phyloP scores from a whole-genome alignment of 179 eudicot genomes.

The Nepenthes alata region DNA sequence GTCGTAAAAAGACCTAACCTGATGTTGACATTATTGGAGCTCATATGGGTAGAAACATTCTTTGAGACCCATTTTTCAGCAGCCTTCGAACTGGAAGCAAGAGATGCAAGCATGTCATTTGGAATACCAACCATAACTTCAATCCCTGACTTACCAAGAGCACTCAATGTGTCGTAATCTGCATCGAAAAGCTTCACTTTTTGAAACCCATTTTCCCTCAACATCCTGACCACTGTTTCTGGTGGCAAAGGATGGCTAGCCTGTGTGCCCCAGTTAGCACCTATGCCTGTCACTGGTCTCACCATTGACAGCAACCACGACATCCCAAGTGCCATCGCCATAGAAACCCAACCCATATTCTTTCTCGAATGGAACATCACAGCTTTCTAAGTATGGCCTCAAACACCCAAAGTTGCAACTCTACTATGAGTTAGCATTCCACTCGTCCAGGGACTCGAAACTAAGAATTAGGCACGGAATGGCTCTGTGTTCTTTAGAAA shows the following conservation, averaged over 20 bases:
- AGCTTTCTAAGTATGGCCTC: too few species aligned
- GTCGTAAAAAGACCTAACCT: constrained; percentile 26
- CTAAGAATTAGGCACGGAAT: too few species aligned
- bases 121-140: constrained; percentile 99
- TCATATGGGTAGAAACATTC: constrained; percentile 56
- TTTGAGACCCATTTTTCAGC: constrained; percentile 81
- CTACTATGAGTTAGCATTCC: too few species aligned
- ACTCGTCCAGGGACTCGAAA: too few species aligned
- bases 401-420: too few species aligned
- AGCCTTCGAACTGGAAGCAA: constrained; percentile 62
- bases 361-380: background rate
- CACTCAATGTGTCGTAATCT: constrained; percentile 54
- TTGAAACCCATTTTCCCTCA: constrained; percentile 68
- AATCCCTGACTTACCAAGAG: constrained; percentile 55
- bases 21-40: constrained; percentile 49
- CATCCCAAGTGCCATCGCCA: background rate
- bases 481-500: too few species aligned
- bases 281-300: constrained; percentile 44
- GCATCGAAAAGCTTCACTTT: constrained; percentile 94
- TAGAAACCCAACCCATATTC: background rate
- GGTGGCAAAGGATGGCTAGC: constrained; percentile 69
- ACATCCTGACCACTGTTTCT: constrained; percentile 58
- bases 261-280: constrained; percentile 91
- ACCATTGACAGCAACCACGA: constrained; percentile 1
- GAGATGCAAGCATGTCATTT: constrained; percentile 64